These are phyloP conservation scores for Fraxinus anomala DNA, from an alignment of 257 asterid genomes.

Conservation along the genomic window DNA sequence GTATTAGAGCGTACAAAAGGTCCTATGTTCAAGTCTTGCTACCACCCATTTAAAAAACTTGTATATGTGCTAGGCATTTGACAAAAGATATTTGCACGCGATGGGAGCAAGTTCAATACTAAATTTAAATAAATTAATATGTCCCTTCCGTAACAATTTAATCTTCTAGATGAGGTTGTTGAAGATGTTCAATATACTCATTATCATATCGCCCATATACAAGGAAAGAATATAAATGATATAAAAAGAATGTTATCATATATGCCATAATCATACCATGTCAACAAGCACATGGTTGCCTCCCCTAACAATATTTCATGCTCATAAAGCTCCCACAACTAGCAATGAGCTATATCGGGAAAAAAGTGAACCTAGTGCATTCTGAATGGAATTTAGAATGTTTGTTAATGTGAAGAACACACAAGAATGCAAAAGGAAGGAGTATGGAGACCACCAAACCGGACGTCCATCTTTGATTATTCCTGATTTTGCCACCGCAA, in stretches of 20 bases:
- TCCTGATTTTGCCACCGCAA: slow-evolving; percentile 91
- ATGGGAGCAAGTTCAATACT: background rate
- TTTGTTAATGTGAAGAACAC: slow-evolving; percentile 11
- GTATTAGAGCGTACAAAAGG: background rate
- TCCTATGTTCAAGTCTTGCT: background rate
- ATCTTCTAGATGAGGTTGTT: background rate
- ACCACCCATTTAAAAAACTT: background rate
- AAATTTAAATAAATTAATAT: background rate
- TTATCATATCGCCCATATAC: background rate
- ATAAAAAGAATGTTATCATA: background rate
- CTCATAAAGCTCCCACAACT: background rate
- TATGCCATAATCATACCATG: background rate
- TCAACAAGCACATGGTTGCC: background rate
- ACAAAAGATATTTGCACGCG: background rate
- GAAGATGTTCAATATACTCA: background rate
- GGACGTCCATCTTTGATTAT: slow-evolving; percentile 80
- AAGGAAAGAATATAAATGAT: background rate
- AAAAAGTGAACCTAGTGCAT: background rate
- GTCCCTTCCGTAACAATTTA: background rate
- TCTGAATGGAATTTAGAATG: background rate
- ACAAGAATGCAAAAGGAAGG: slow-evolving; percentile 23
- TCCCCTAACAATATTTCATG: slow-evolving; percentile 4
- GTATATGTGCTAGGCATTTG: background rate
- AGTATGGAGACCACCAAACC: slow-evolving; percentile 82
- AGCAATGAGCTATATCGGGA: background rate